Evolutionary conservation across 169 alveolate genomes (phyloP).

Genomic region (Cryptosporidium ubiquitum): DNA sequence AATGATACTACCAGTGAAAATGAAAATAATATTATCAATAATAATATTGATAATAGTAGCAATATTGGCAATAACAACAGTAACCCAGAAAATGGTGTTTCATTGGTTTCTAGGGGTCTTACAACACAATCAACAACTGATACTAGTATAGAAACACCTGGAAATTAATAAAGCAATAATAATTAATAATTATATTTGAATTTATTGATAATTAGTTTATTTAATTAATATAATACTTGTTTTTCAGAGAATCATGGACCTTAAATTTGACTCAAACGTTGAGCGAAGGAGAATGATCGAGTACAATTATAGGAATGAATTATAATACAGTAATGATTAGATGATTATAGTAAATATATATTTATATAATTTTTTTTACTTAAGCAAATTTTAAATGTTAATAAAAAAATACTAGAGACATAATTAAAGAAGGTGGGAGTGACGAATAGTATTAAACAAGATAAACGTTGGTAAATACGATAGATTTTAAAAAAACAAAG

Average conservation of each 20-base stretch:
- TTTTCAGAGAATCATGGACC: neutral
- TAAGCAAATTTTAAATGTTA: neutral
- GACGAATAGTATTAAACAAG: no score
- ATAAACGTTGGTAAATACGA: no score
- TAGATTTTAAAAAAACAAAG: no score
- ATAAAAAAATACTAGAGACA: neutral
- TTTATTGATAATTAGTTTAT: constrained; percentile 7
- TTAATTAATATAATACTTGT: neutral
- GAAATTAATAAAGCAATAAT: constrained; percentile 29
- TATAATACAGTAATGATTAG: neutral
- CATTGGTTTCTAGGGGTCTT: constrained; percentile 60
- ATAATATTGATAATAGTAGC: neutral
- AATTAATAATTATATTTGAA: constrained; percentile 5
- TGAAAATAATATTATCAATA: neutral
- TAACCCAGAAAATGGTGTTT: neutral
- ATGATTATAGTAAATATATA: neutral
- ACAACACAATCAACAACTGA: constrained; percentile 72
- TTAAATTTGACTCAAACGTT: neutral
- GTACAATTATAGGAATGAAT: neutral
- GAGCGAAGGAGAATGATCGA: neutral
- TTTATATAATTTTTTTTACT: constrained; percentile 2
- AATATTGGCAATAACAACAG: neutral
- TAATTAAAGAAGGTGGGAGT: no score
- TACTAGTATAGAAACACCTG: constrained; percentile 66
- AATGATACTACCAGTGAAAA: neutral